Evolutionary conservation across 1,139 yeast genomes (phyloP), one percentile per base, ranked within the genome.

Genomic region (Arxiozyma slooffiae): DNA sequence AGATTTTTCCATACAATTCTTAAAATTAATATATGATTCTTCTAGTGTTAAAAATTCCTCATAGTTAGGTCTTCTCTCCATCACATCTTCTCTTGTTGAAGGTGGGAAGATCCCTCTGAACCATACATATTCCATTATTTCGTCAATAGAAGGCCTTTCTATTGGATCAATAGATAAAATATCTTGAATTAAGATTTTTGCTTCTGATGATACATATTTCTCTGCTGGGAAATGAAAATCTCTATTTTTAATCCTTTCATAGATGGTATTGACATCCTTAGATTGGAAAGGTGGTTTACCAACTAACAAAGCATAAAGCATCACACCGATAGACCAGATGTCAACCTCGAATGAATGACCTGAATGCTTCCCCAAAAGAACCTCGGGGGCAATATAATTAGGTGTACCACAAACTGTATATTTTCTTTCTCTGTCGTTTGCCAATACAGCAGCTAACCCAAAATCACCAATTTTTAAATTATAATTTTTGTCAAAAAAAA

Each of bases 241-340:
- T 50, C 85, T 84, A 53, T 78, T 77, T 68, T 89, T 88, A 67
- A 94, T 92, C 68, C 96, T 78, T 63, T 89, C 95, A 69, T 94
- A 94, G 58, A 94, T 92, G 50, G 86, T 81, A 62, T 89, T 86
- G 48, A 94, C 97, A 66, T 90, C 96, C 66, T 88, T 88, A 38
- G 96, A 89, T 71, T 92, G 98, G 71, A 92, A 92, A 4, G 98
- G 98, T 18, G 98, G 97, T 67, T 88, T 89, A 34, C 97, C 97
- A 50, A 85, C 77, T 50, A 92, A 74, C 70, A 92, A 77, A 6
- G 97, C 95, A 64, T 85, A 92, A 74, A 92, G 76, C 88, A 92
- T 92, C 53, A 92, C 87, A 54, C 98, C 98, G 60, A 89, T 81
- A 7, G 97, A 95, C 98, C 98, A 92, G 58, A 88, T 80, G 67